Evolutionary conservation across 305 asterid species (phyloP).

Genomic region (Rubia balearica): DNA sequence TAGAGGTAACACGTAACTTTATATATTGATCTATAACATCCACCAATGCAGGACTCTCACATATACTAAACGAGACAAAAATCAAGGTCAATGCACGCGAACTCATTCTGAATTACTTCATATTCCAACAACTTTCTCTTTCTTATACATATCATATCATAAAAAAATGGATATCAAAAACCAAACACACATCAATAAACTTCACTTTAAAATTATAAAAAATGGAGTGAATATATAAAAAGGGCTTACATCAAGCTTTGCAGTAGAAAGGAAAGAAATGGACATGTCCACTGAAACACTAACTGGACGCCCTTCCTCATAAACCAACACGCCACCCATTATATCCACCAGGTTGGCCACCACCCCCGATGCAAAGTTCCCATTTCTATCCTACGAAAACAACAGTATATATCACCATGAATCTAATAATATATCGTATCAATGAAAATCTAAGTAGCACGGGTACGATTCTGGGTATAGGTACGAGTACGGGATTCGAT

Average conservation of each 20-base stretch:
- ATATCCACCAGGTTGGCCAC: constrained; percentile 53
- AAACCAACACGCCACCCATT: constrained; percentile 50
- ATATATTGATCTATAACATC: too few relatives aligned
- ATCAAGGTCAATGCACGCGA: background rate
- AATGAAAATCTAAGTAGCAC: background rate
- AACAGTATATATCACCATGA: background rate
- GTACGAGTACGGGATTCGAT: too few relatives aligned
- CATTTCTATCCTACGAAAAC: constrained; percentile 41
- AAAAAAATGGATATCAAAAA: background rate
- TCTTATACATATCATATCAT: background rate
- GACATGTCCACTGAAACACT: constrained; percentile 71
- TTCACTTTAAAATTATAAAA: background rate
- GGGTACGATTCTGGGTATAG: too few relatives aligned
- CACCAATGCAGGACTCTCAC: too few relatives aligned
- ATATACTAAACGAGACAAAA: too few relatives aligned
- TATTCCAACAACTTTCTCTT: background rate
- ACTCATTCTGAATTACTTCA: background rate
- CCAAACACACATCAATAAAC: constrained; percentile 2
- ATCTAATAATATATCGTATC: background rate
- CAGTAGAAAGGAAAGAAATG: constrained; percentile 46
- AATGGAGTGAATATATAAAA: background rate
- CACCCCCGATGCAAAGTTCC: constrained; percentile 48
- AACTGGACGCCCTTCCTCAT: constrained; percentile 37
- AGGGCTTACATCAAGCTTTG: constrained; percentile 46
- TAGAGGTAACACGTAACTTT: too few relatives aligned